Percentiles rank a stretch among this genome's conserved stretches.
Evolutionary conservation across 139 green algal genomes (phyloP).

Genomic region (Edaphochlamys debaryana): DNA sequence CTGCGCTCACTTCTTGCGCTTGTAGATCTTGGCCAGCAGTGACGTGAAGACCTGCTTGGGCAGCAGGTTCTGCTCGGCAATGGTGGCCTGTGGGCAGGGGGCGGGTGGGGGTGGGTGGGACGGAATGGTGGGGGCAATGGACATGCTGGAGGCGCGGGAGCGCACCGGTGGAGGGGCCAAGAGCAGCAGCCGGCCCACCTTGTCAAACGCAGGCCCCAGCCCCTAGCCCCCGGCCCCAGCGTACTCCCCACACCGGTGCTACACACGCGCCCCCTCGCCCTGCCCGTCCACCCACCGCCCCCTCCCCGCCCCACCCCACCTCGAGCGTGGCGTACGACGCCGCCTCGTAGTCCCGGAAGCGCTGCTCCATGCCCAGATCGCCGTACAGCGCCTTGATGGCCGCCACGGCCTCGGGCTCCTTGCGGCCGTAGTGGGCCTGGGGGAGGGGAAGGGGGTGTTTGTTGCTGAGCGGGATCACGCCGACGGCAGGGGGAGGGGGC

Average conservation of each 20-base stretch:
- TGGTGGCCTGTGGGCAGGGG: conserved; percentile 56
- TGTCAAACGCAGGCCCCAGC: too few species aligned
- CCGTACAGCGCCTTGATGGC: conserved; percentile 92
- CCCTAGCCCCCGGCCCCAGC: too few species aligned
- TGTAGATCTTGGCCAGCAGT: conserved; percentile 97
- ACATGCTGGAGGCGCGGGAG: too few species aligned
- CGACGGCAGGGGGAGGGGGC: too few species aligned
- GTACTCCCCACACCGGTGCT: too few species aligned
- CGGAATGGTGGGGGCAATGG: too few species aligned
- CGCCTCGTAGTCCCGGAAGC: conserved; percentile 90
- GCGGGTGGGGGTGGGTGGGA: too few species aligned
- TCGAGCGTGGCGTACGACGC: conserved; percentile 70
- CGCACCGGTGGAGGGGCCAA: too few species aligned
- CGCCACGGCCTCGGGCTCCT: conserved; percentile 75
- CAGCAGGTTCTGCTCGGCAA: conserved; percentile 84
- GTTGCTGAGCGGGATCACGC: too few species aligned
- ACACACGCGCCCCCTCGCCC: too few species aligned
- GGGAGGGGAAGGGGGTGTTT: not conserved
- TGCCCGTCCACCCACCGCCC: not conserved
- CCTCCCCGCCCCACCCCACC: too few species aligned
- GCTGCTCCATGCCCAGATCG: conserved; percentile 84
- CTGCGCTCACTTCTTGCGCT: conserved; percentile 86
- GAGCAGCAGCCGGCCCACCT: too few species aligned
- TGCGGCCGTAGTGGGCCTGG: conserved; percentile 92
- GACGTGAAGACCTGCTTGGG: conserved; percentile 86